Percentiles rank a stretch among this genome's conserved stretches.
These are phyloP conservation scores for Microascus cirrosus DNA, from an alignment of 2,329 filamentous ascomycete species.

Conservation along the genomic window DNA sequence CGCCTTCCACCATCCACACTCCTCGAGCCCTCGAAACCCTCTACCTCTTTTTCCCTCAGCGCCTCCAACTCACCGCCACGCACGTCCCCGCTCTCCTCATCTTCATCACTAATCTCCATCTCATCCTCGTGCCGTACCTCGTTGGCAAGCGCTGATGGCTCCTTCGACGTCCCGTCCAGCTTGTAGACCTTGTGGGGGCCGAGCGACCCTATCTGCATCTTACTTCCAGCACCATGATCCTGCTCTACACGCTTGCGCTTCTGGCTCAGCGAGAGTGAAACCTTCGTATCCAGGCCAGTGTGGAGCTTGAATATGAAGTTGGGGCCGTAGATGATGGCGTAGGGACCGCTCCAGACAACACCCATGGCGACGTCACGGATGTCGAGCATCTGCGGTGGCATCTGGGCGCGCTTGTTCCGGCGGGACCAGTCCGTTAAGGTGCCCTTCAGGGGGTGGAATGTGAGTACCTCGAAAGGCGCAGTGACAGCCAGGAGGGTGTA, in stretches of 20 bases:
- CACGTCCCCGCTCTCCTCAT: conserved; percentile 15
- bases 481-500: conserved; percentile 43
- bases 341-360: conserved; percentile 66
- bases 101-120: conserved; percentile 24
- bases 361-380: conserved; percentile 75
- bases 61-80: neutral
- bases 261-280: conserved; percentile 19
- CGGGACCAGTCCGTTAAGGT: conserved; percentile 76
- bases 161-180: conserved; percentile 12
- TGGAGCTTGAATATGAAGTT: conserved; percentile 92
- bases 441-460: conserved; percentile 71
- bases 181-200: conserved; percentile 31
- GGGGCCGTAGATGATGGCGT: conserved; percentile 80
- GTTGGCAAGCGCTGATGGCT: conserved; percentile 6
- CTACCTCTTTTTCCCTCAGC: conserved; percentile 8
- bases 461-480: conserved; percentile 40
- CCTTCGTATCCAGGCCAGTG: conserved; percentile 49
- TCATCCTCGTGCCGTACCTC: conserved; percentile 21
- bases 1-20: conserved; percentile 20
- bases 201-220: conserved; percentile 34
- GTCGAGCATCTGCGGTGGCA: conserved; percentile 64
- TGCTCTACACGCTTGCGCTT: conserved; percentile 43
- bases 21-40: conserved; percentile 26
- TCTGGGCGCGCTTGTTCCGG: conserved; percentile 62
- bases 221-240: conserved; percentile 40